Percentiles rank a stretch among this genome's conserved stretches.
Conservation (phyloP, 495 filamentous ascomycete genomes). For the Penicillium fimorum region DNA sequence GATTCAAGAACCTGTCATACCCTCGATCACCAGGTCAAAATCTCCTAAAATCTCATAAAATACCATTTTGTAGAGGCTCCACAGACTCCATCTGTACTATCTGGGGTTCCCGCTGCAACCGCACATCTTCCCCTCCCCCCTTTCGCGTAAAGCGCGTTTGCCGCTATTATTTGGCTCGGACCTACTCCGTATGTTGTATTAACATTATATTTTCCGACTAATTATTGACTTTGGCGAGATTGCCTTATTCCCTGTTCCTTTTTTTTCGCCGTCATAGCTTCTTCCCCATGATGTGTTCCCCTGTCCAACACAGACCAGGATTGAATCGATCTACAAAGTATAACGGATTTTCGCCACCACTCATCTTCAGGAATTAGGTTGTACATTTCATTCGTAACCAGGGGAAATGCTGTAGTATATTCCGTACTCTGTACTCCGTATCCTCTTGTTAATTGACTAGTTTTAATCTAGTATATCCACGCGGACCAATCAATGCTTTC, state of each 20-base stretch:
- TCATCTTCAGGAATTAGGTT: not conserved
- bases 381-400: conserved; percentile 2
- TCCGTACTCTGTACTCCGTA: not conserved
- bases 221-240: not conserved
- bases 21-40: conserved; percentile 20
- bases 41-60: not conserved
- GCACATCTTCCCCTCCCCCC: conserved; percentile 23
- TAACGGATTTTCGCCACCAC: conserved; percentile 5
- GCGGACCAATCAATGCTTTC: not conserved
- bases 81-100: conserved; percentile 18
- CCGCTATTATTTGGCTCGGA: conserved; percentile 27
- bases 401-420: not conserved
- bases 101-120: conserved; percentile 44
- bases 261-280: conserved; percentile 6
- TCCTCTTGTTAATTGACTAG: conserved; percentile 1
- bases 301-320: conserved; percentile 5
- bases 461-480: not conserved
- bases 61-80: conserved; percentile 16
- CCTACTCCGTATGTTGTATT: not conserved
- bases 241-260: not conserved
- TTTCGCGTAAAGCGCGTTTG: conserved; percentile 48
- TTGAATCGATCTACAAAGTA: conserved; percentile 12
- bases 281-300: not conserved
- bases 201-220: not conserved
- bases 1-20: conserved; percentile 1